These are phyloP conservation scores for Ceratobasidium sp. DNA, from an alignment of 1,284 basidiomycete genomes.

Conservation along the genomic window DNA sequence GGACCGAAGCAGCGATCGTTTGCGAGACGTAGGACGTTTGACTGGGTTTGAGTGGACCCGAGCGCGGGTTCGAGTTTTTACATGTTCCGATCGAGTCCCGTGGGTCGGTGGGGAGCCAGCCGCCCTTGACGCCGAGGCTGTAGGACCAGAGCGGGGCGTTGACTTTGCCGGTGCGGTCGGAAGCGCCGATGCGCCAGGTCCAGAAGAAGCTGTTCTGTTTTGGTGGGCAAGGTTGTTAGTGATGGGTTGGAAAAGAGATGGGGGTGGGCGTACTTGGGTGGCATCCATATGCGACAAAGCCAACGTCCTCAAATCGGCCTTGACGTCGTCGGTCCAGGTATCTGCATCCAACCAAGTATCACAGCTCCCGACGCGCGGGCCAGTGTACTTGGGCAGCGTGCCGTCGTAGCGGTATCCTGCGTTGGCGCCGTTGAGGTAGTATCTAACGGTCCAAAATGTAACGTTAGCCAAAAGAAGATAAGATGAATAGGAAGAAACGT, in stretches of 20 bases:
- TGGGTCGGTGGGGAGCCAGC: constrained; percentile 93
- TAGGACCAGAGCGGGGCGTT: constrained; percentile 93
- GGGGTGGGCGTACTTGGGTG: constrained; percentile 55
- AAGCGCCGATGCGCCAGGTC: constrained; percentile 91
- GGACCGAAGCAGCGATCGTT: constrained; percentile 55
- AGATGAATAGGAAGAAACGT: constrained; percentile 16
- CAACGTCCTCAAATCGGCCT: constrained; percentile 74
- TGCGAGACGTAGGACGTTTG: constrained; percentile 8
- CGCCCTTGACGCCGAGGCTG: constrained; percentile 82
- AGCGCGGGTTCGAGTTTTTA: constrained; percentile 61
- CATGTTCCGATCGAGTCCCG: constrained; percentile 79
- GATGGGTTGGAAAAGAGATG: neutral
- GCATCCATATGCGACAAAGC: constrained; percentile 73
- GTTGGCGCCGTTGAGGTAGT: constrained; percentile 69
- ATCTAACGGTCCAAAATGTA: neutral
- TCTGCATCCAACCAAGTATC: constrained; percentile 78
- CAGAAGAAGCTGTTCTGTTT: constrained; percentile 92
- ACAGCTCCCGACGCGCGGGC: constrained; percentile 60
- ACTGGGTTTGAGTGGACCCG: constrained; percentile 67
- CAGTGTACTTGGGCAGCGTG: constrained; percentile 55
- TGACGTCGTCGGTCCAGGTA: constrained; percentile 72
- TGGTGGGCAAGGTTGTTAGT: neutral
- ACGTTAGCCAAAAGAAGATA: too few species aligned
- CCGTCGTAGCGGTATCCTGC: constrained; percentile 61
- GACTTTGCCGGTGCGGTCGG: constrained; percentile 63